Base-by-base conservation (phyloP, 2,329 filamentous ascomycete species). In the Aspergillus phoenicis region DNA sequence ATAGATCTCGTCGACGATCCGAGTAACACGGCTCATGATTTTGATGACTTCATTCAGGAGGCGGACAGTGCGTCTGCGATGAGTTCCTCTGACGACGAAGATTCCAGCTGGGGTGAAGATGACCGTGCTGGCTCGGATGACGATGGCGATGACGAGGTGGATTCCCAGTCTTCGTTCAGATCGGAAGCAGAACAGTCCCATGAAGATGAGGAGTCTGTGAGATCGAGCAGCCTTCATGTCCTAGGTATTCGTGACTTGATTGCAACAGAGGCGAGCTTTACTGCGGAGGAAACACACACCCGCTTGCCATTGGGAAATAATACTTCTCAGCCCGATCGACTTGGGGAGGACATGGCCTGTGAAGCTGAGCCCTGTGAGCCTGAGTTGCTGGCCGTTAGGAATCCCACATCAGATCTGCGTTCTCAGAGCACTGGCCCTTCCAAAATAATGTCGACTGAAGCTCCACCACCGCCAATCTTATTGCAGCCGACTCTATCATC, bases 101-200 rank as follows among this genome's bases (percentile, higher is more conserved):
- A 52, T 8, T 52, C 52, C 11, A 62, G 55, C 7, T 43, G 52
- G 8, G 56, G 58, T 24, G 54, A 62, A 11, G 62, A 63, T 2
- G 57, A 61, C 5, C 47, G 52, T 3, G 52, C 33, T 41, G 48
- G 38, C 6, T 64, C 57, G 3, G 61, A 60, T 8, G 59, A 65
- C 43, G 64, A 64, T 10, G 60, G 59, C 5, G 59, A 65, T 36
- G 33, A 13, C 47, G 64, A 64, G 13, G 54, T 49, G 7, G 48
- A 49, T 10, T 51, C 53, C 4, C 49, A 62, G 17, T 59, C 54
- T n/a, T 52, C 52, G 15, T 45, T 52, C 5, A 41, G 52, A 13
- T 57, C 53, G 3, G 55, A 67, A 24, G 49, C 43, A 5, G 57
- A 64, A 38, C 57, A 45, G 15, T 56, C 59, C 3, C 59, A 59